Conservation (phyloP, 768 basidiomycete species). For the Trametopsis cervina region DNA sequence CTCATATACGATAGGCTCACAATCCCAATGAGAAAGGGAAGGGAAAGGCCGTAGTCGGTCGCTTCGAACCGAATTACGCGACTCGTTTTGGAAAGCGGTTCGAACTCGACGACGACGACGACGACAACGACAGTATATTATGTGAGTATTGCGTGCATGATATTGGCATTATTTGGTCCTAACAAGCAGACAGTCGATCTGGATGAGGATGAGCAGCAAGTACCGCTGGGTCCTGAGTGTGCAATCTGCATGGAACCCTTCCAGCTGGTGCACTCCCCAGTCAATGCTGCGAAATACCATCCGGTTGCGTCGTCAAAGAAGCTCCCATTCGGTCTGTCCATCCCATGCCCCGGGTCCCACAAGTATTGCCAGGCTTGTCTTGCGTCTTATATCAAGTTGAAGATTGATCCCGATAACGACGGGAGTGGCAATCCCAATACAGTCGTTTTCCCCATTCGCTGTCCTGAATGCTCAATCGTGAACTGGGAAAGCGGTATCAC, state of each 20-base stretch:
- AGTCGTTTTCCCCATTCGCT: slow-evolving; percentile 31
- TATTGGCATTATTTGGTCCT: too few species aligned
- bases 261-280: slow-evolving; percentile 27
- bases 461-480: slow-evolving; percentile 29
- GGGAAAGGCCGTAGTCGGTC: neutral
- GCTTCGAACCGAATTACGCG: neutral
- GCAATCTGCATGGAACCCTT: slow-evolving; percentile 35
- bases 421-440: slow-evolving; percentile 22
- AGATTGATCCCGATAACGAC: slow-evolving; percentile 28
- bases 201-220: too few species aligned
- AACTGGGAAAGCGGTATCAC: slow-evolving; percentile 29
- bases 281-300: slow-evolving; percentile 20
- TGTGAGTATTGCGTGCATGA: too few species aligned
- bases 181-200: too few species aligned
- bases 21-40: slow-evolving; percentile 27
- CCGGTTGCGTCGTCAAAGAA: slow-evolving; percentile 29
- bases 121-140: too few species aligned
- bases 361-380: slow-evolving; percentile 32
- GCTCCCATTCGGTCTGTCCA: slow-evolving; percentile 27
- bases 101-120: too few species aligned
- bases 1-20: slow-evolving; percentile 15
- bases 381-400: slow-evolving; percentile 27
- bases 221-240: slow-evolving; percentile 27
- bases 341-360: slow-evolving; percentile 30
- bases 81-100: too few species aligned